Conservation (phyloP, 2,329 filamentous ascomycete genomes). For the Hypoxylon sp. region DNA sequence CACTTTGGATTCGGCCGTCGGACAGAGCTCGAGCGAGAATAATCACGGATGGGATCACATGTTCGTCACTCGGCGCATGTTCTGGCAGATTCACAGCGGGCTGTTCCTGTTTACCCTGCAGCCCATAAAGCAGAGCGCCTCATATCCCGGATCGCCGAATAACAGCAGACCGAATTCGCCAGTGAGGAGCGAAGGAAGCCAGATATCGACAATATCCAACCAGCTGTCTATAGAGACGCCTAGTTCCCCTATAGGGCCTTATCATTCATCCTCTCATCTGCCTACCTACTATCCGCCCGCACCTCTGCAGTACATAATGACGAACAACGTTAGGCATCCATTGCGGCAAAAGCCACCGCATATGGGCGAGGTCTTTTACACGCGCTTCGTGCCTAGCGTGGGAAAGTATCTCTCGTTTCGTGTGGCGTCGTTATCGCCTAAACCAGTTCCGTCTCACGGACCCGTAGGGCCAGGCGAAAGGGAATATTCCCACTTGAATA, state of each 20-base stretch:
- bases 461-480: conserved; percentile 57
- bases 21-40: conserved; percentile 67
- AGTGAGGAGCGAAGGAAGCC: conserved; percentile 46
- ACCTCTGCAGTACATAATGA: conserved; percentile 82
- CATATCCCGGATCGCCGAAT: conserved; percentile 60
- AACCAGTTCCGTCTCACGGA: conserved; percentile 70
- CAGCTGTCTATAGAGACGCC: conserved; percentile 48
- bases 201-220: conserved; percentile 43
- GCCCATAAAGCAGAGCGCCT: conserved; percentile 57
- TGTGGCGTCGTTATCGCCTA: conserved; percentile 74
- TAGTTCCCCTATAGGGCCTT: conserved; percentile 68
- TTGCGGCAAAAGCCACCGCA: conserved; percentile 86
- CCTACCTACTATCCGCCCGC: conserved; percentile 91
- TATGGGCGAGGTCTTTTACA: conserved; percentile 92
- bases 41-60: conserved; percentile 77
- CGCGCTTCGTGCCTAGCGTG: conserved; percentile 82
- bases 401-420: conserved; percentile 89
- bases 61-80: conserved; percentile 82
- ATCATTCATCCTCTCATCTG: conserved; percentile 82
- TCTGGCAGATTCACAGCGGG: conserved; percentile 91
- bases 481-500: conserved; percentile 52
- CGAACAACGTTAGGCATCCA: conserved; percentile 82
- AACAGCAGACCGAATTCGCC: conserved; percentile 64
- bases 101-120: conserved; percentile 88
- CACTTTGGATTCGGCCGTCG: conserved; percentile 78